Percentiles rank a stretch among this genome's conserved stretches.
These are phyloP conservation scores for Moesziomyces antarcticus DNA, from an alignment of 1,284 basidiomycete species.

Conservation along the genomic window DNA sequence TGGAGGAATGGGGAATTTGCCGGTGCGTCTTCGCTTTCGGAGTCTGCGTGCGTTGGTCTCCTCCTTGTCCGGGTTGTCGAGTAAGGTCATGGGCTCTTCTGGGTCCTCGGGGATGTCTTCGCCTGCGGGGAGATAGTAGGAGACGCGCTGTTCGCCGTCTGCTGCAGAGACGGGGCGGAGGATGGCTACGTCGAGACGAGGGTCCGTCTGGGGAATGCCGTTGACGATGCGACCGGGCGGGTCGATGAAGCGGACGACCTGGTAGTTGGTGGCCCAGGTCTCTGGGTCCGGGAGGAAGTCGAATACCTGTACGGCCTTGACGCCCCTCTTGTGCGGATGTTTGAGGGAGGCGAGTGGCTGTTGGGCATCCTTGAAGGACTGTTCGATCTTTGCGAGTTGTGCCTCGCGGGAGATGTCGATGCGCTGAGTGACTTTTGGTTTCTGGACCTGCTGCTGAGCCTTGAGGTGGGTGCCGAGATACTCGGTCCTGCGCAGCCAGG, in stretches of 20 bases:
- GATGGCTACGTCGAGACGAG: slow-evolving; percentile 55
- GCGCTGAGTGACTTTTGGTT: slow-evolving; percentile 37
- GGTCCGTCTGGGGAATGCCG: slow-evolving; percentile 51
- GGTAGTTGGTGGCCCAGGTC: slow-evolving; percentile 65
- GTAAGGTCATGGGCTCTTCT: slow-evolving; percentile 32
- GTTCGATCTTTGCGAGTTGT: slow-evolving; percentile 61
- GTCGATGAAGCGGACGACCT: slow-evolving; percentile 65
- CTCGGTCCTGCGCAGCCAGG: slow-evolving; percentile 66
- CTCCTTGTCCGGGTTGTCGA: slow-evolving; percentile 38
- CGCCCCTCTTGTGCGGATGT: slow-evolving; percentile 61
- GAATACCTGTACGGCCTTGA: slow-evolving; percentile 60
- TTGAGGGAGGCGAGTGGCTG: slow-evolving; percentile 47
- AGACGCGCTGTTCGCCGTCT: slow-evolving; percentile 60
- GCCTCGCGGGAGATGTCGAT: slow-evolving; percentile 59
- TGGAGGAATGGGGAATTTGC: slow-evolving; percentile 48
- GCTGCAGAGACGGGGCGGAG: slow-evolving; percentile 57
- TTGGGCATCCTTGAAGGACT: slow-evolving; percentile 57
- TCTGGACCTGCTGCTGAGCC: slow-evolving; percentile 44
- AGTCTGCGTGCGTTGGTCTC: slow-evolving; percentile 53
- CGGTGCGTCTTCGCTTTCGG: slow-evolving; percentile 57
- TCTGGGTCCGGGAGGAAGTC: slow-evolving; percentile 66
- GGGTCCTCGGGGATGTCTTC: slow-evolving; percentile 50
- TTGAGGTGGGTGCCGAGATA: slow-evolving; percentile 63
- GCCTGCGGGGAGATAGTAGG: slow-evolving; percentile 58
- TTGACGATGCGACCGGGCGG: slow-evolving; percentile 55